Conservation (phyloP, 2,329 filamentous ascomycete genomes). For the Alternaria conjuncta region DNA sequence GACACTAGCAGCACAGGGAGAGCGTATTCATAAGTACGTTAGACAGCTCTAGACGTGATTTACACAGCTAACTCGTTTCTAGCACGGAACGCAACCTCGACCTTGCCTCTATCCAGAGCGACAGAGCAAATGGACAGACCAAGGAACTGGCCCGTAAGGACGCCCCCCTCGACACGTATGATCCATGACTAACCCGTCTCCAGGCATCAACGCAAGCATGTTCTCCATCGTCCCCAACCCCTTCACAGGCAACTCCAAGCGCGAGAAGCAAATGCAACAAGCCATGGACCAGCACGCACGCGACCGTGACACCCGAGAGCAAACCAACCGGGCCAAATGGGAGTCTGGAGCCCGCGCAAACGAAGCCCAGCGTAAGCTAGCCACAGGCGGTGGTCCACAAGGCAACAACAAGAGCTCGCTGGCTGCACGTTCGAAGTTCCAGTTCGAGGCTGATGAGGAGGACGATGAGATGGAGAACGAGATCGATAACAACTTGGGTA, state of each 20-base stretch:
- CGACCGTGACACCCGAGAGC: constrained; percentile 64
- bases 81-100: constrained; percentile 76
- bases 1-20: constrained; percentile 42
- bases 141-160: constrained; percentile 73
- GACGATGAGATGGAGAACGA: constrained; percentile 71
- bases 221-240: constrained; percentile 72
- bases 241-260: constrained; percentile 65
- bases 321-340: constrained; percentile 61
- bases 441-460: constrained; percentile 43
- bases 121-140: constrained; percentile 79
- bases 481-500: constrained; percentile 53
- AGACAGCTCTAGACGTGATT: background rate
- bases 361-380: constrained; percentile 22
- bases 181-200: background rate
- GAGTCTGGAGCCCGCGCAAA: constrained; percentile 38
- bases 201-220: constrained; percentile 81
- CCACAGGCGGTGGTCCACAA: constrained; percentile 12
- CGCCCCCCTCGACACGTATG: too few species aligned
- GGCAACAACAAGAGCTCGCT: constrained; percentile 30
- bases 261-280: constrained; percentile 66
- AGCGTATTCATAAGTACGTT: constrained; percentile 43
- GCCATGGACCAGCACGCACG: constrained; percentile 67
- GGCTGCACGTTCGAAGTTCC: constrained; percentile 43
- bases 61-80: constrained; percentile 38
- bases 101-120: constrained; percentile 76